A percentile compares a stretch with the other conserved stretches of the same genome.
These are phyloP conservation scores for Fusarium illudens DNA, from an alignment of 2,329 filamentous ascomycete genomes.

Conservation along the genomic window DNA sequence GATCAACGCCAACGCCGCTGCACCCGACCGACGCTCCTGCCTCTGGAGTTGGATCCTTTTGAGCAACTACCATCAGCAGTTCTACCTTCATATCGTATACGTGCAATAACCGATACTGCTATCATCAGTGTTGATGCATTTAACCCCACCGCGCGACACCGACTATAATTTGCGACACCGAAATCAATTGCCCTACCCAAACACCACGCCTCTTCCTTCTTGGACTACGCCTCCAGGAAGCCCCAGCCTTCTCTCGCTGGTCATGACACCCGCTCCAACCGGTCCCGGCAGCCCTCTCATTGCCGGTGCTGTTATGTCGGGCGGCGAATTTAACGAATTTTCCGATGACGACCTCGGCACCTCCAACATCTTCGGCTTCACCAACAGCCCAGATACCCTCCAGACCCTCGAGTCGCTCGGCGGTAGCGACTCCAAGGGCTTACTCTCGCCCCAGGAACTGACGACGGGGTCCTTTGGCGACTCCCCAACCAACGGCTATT, in stretches of 20 bases:
- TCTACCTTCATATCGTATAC: neutral
- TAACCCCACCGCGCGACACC: constrained; percentile 34
- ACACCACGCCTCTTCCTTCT: constrained; percentile 16
- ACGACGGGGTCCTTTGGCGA: constrained; percentile 52
- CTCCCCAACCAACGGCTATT: constrained; percentile 51
- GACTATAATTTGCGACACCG: constrained; percentile 38
- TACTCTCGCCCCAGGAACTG: constrained; percentile 47
- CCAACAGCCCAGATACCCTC: constrained; percentile 50
- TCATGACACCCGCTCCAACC: constrained; percentile 48
- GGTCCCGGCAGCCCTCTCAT: constrained; percentile 51
- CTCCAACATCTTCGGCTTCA: constrained; percentile 48
- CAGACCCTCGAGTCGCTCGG: constrained; percentile 46
- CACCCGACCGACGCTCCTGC: constrained; percentile 26
- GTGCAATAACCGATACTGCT: constrained; percentile 7
- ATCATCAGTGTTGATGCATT: constrained; percentile 27
- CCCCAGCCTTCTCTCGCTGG: constrained; percentile 39
- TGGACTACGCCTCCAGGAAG: constrained; percentile 27
- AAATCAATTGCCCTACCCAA: constrained; percentile 28
- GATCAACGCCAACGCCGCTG: constrained; percentile 29
- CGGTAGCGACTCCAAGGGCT: constrained; percentile 44
- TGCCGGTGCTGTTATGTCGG: constrained; percentile 49
- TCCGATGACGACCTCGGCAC: constrained; percentile 49
- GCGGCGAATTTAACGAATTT: constrained; percentile 50
- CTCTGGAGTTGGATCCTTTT: constrained; percentile 15
- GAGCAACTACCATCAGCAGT: neutral